A percentile compares a stretch with the other conserved stretches of the same genome.
Evolutionary conservation across 768 basidiomycete genomes (phyloP).

Genomic region (Tricholoma sp.): DNA sequence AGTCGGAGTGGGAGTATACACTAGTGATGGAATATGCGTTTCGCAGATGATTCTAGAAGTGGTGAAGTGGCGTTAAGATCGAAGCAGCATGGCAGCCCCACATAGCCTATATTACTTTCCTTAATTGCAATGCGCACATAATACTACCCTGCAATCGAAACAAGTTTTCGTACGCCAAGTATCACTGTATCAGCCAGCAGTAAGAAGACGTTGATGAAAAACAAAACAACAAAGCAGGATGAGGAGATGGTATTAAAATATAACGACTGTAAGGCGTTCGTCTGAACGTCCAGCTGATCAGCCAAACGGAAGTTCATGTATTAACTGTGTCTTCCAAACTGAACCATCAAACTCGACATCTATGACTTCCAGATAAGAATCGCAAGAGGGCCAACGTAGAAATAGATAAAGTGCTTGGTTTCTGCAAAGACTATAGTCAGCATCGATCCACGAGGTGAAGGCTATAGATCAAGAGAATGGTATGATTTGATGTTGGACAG

Average conservation of each 20-base stretch:
- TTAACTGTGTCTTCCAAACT: constrained; percentile 1
- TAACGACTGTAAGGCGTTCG: constrained; percentile 12
- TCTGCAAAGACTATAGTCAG: constrained; percentile 42
- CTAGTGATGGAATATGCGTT: constrained; percentile 44
- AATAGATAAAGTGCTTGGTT: constrained; percentile 99
- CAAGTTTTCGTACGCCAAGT: not conserved
- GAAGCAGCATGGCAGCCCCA: not conserved
- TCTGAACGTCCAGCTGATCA: constrained; percentile 1
- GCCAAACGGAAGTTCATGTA: constrained; percentile 6
- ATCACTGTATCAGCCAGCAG: not conserved
- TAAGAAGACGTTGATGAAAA: constrained; percentile 9
- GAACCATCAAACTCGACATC: constrained; percentile 11
- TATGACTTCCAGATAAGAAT: constrained; percentile 95
- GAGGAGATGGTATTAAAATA: constrained; percentile 5
- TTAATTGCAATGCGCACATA: constrained; percentile 11
- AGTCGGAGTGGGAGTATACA: constrained; percentile 51
- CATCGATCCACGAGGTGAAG: constrained; percentile 4
- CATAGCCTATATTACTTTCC: constrained; percentile 5
- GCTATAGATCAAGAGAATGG: constrained; percentile 1
- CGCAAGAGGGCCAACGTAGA: constrained; percentile 90
- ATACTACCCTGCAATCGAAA: constrained; percentile 8
- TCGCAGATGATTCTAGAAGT: constrained; percentile 56
- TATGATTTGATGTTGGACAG: too few relatives aligned
- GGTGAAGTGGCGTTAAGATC: constrained; percentile 22
- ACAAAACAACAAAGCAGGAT: constrained; percentile 10